phyloP scores from a whole-genome alignment of 1,284 basidiomycete species.

The Ganoderma meredithae region DNA sequence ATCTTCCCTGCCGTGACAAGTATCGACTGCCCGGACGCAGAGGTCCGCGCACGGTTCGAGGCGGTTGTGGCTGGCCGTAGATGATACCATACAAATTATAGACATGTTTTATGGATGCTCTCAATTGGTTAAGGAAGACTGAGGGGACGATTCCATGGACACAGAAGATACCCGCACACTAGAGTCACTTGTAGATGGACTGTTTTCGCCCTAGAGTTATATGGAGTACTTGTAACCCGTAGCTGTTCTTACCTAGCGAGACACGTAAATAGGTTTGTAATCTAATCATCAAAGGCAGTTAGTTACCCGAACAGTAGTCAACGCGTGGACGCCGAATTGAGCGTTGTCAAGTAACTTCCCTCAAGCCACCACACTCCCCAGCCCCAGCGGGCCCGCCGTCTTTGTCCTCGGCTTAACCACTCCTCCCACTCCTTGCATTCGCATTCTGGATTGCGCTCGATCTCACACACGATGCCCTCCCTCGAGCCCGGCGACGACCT shows the following conservation, averaged over 20 bases:
- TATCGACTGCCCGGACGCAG: slow-evolving; percentile 21
- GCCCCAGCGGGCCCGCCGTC: slow-evolving; percentile 4
- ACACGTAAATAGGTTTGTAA: not conserved
- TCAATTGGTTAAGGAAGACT: slow-evolving; percentile 5
- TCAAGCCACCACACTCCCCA: slow-evolving; percentile 29
- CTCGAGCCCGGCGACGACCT: slow-evolving; percentile 36
- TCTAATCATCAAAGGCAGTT: not conserved
- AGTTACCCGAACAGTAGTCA: slow-evolving; percentile 10
- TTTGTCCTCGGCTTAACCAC: slow-evolving; percentile 14
- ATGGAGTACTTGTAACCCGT: not conserved
- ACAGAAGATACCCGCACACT: slow-evolving; percentile 3
- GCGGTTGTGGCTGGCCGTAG: slow-evolving; percentile 7
- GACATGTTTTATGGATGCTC: not conserved
- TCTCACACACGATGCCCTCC: slow-evolving; percentile 26
- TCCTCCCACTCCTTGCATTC: not conserved
- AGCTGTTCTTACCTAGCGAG: not conserved
- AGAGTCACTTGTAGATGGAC: not conserved
- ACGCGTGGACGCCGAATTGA: slow-evolving; percentile 19
- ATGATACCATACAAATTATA: not conserved
- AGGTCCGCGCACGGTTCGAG: slow-evolving; percentile 25
- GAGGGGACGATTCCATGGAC: slow-evolving; percentile 9
- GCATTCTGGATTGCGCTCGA: not conserved
- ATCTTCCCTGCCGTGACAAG: slow-evolving; percentile 30
- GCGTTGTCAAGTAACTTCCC: slow-evolving; percentile 34
- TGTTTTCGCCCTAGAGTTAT: not conserved